Base-by-base conservation (phyloP, 202 grass and related monocot species). In the Eragrostis tef region DNA sequence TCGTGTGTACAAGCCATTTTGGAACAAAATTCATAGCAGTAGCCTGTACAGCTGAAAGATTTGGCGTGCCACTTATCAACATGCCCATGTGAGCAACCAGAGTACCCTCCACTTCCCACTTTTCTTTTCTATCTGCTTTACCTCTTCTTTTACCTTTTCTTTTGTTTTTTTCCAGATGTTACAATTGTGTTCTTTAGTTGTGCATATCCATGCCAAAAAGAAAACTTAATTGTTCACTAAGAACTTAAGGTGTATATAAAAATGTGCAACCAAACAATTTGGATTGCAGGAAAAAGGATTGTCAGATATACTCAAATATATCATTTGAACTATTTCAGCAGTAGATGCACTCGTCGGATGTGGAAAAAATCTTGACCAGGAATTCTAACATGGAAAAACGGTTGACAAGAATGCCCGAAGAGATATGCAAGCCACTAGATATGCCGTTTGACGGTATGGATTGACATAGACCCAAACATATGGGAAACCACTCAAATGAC, bases 11-110 rank as follows among this genome's bases (percentile, higher is more conserved):
- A 77, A 24, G 9, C 77, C 57, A 64, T 65, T 81, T 43, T 43
- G 39, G 78, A 81, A 77, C 54, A 6, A 31, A 81, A 77, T 77
- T 77, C 71, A 31, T 49, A 24, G 36, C 53, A 2, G 1, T 11
- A 9, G 34, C 10, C 10, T 71, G 66, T 72, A 73, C 77, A 57
- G 34, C 3, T 56, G n/a, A 7, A 60, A 81, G 39, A 81, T 39
- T 39, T 42, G 19, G 13, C 54, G 10, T 62, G 44, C 4, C 13
- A 27, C 11, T 62, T 49, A 70, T 88, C 82, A 77, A 81, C 72
- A 9, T 7, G 16, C 39, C 87, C 87, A 85, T 89, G 87, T 81
- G 77, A 85, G 26, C 25, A 21, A 6, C 34, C 45, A 72, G 64
- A 83, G 73, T 81, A 87, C 47, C 47, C 54, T 39, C 34, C 34